Evolutionary conservation across 192 early-diverging fungal genomes (phyloP), one percentile per base, ranked within the genome.

Genomic region (Mortierella antarctica): DNA sequence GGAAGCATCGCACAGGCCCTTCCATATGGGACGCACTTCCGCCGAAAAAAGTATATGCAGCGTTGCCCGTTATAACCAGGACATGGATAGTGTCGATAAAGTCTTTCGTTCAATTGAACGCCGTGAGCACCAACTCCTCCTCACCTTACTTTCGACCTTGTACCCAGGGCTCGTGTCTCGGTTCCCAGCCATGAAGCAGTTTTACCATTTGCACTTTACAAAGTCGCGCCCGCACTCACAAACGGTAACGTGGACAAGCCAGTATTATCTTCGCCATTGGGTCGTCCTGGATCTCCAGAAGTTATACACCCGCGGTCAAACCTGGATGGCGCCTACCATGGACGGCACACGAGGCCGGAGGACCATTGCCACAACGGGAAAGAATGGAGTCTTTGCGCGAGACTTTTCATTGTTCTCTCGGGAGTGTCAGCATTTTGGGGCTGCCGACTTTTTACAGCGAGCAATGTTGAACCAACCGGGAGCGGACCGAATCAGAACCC

Each of bases 371-470:
- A 31, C 20, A 21, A 54, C 42, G 12, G 57, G 51, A 4, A 61
- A 54, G 21, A 23, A 46, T 21, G 56, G 42, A 0, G 14, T 57
- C 11, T 73, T 58, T 73, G 6, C 6, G 5, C 0, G 23, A 15
- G 1, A 15, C 7, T 65, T 58, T 31, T 18, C 48, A 42, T 61
- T 9, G 10, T 14, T 9, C 5, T n/a, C 47, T 9, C 23, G 54
- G 6, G 39, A 60, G 9, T 54, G 52, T 54, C 52, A 20, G 31
- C 31, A 45, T 73, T 51, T 63, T 57, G 5, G 40, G 52, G 20
- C 44, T 52, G 42, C 31, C 31, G 72, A 74, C 13, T 67, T 66
- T n/a, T 13, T 74, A 11, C 72, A 74, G 64, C 55, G 72, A 0
- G 72, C 64, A 5, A 3, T 74, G 6, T 61, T 74, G 64, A 74